Percentiles rank a stretch among this genome's conserved stretches.
These are phyloP conservation scores for Pluteus cervinus DNA, from an alignment of 768 basidiomycete genomes.

Conservation along the genomic window DNA sequence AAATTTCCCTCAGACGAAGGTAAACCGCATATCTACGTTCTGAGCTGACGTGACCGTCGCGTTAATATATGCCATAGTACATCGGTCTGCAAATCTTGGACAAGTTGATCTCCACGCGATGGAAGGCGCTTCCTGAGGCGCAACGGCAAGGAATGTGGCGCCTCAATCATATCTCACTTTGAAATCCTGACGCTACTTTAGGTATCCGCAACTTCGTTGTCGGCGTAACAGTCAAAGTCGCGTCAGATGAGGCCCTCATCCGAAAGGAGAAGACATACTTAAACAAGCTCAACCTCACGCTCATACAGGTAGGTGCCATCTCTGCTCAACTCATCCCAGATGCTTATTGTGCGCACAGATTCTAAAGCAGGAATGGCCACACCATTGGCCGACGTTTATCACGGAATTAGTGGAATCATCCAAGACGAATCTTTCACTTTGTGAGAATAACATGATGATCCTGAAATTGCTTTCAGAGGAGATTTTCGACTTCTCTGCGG, in stretches of 20 bases:
- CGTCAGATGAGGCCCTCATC: conserved; percentile 84
- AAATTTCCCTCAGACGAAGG: conserved; percentile 82
- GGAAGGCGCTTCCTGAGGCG: conserved; percentile 93
- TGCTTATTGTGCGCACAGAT: conserved; percentile 49
- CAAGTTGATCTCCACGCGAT: conserved; percentile 88
- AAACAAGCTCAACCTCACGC: conserved; percentile 94
- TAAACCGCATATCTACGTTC: conserved; percentile 18
- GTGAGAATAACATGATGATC: conserved; percentile 99
- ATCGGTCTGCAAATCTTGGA: conserved; percentile 97
- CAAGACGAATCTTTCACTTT: conserved; percentile 90
- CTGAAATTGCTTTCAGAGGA: conserved; percentile 96
- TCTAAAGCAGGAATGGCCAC: conserved; percentile 99
- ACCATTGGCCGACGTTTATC: conserved; percentile 98
- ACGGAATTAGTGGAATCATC: conserved; percentile 96
- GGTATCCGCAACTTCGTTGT: conserved; percentile 98
- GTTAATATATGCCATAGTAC: conserved; percentile 49
- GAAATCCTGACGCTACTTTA: conserved; percentile 15
- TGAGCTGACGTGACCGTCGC: conserved; percentile 8
- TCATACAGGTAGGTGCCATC: conserved; percentile 70
- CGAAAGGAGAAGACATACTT: conserved; percentile 91
- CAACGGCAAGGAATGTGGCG: conserved; percentile 73
- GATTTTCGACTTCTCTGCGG: conserved; percentile 97
- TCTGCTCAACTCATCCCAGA: background rate
- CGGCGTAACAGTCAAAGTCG: conserved; percentile 85
- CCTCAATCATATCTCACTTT: conserved; percentile 1